Conservation (phyloP, 2,329 filamentous ascomycete species). For the Stagonosporopsis vannaccii region DNA sequence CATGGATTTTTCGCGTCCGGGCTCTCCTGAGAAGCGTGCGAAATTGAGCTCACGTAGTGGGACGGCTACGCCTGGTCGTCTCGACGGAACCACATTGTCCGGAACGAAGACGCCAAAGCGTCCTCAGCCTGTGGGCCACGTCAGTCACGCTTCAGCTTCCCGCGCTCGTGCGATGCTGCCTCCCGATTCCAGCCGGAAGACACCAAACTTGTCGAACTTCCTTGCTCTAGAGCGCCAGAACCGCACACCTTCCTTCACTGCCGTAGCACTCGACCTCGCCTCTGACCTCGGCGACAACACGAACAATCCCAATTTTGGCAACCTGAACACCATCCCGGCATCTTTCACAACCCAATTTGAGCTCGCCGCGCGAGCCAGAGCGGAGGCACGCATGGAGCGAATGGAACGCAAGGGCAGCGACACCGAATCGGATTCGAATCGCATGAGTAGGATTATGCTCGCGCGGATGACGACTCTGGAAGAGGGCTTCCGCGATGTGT, state of each 20-base stretch:
- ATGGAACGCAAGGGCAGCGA: constrained; percentile 33
- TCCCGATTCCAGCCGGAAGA: constrained; percentile 63
- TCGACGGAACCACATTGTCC: constrained; percentile 26
- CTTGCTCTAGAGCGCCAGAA: constrained; percentile 57
- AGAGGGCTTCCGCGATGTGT: constrained; percentile 87
- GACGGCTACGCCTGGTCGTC: constrained; percentile 42
- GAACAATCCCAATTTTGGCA: constrained; percentile 66
- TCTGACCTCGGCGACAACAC: constrained; percentile 73
- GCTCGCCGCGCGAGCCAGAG: constrained; percentile 41
- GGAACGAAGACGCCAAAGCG: constrained; percentile 55
- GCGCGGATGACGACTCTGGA: constrained; percentile 93
- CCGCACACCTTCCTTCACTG: constrained; percentile 70
- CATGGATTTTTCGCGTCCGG: constrained; percentile 45
- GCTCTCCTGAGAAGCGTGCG: constrained; percentile 40
- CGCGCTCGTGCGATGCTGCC: constrained; percentile 43
- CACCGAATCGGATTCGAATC: constrained; percentile 44
- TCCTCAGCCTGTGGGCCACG: constrained; percentile 21
- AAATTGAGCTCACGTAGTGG: constrained; percentile 44
- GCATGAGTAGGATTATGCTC: constrained; percentile 75
- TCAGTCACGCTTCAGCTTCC: constrained; percentile 37
- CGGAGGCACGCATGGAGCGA: constrained; percentile 27
- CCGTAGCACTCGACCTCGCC: constrained; percentile 68
- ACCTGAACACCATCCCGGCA: constrained; percentile 70
- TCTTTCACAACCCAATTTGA: constrained; percentile 77
- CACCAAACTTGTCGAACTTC: constrained; percentile 64